Conservation (phyloP, 805 yeast genomes). For the Debaryomyces hansenii region DNA sequence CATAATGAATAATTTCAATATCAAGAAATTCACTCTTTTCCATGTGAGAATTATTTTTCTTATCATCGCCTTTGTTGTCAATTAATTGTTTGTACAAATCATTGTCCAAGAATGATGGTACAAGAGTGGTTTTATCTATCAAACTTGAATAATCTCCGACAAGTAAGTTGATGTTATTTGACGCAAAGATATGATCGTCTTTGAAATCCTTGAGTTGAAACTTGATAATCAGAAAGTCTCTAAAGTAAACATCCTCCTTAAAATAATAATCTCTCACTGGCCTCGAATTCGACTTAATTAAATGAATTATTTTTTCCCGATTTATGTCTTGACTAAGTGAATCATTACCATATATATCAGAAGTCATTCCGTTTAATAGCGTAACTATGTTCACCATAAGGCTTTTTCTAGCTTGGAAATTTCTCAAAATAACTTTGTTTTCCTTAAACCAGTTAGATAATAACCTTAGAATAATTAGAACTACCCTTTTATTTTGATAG, state of each 20-base stretch:
- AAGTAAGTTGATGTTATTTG: constrained; percentile 20
- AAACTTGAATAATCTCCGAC: constrained; percentile 17
- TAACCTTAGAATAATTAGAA: constrained; percentile 40
- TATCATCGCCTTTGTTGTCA: neutral
- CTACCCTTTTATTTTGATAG: constrained; percentile 4
- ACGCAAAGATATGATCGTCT: constrained; percentile 47
- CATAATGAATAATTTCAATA: constrained; percentile 17
- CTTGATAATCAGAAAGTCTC: constrained; percentile 58
- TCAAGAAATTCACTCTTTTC: neutral
- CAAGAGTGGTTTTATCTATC: neutral
- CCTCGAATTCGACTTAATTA: constrained; percentile 20
- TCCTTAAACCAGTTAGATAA: constrained; percentile 58
- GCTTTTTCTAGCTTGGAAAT: constrained; percentile 9
- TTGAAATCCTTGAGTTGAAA: constrained; percentile 60
- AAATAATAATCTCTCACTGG: constrained; percentile 57
- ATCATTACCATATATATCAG: neutral
- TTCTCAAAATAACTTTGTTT: constrained; percentile 30
- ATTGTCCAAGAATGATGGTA: constrained; percentile 1
- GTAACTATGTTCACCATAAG: constrained; percentile 10
- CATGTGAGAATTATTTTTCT: neutral
- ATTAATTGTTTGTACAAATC: neutral
- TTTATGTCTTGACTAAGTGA: constrained; percentile 5
- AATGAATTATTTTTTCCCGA: constrained; percentile 3
- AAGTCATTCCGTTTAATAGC: constrained; percentile 15
- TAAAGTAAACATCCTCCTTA: constrained; percentile 62